A percentile compares a stretch with the other conserved stretches of the same genome.
Evolutionary conservation across 78 protist genomes (phyloP).

Genomic region (Trichosphaerium sp.): DNA sequence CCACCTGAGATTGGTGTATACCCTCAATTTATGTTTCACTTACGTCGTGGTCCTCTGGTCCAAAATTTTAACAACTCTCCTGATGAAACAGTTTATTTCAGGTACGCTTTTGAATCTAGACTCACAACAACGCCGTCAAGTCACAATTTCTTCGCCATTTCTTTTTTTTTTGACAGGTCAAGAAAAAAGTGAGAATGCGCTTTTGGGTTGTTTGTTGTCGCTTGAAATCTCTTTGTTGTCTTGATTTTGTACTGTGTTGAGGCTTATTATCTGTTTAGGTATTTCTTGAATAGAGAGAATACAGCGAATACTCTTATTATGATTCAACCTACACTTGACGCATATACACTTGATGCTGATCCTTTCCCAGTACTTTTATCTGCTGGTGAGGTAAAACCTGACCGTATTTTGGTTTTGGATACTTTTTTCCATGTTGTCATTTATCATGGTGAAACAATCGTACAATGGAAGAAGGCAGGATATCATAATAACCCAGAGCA

Average conservation of each 20-base stretch:
- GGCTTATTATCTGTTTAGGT: not conserved
- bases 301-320: conserved; percentile 67
- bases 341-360: conserved; percentile 60
- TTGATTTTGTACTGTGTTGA: not conserved
- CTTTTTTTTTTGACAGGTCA: not conserved
- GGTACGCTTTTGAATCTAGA: conserved; percentile 8
- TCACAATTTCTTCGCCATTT: not conserved
- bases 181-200: not conserved
- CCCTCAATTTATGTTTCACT: conserved; percentile 97
- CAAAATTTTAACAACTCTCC: conserved; percentile 89
- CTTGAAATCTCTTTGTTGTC: not conserved
- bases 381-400: conserved; percentile 25
- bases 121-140: not conserved
- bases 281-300: conserved; percentile 63
- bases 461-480: conserved; percentile 76
- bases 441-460: conserved; percentile 88
- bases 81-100: conserved; percentile 90
- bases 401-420: conserved; percentile 89
- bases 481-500: conserved; percentile 63
- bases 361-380: conserved; percentile 36
- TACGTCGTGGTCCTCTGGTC: conserved; percentile 89
- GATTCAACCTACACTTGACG: conserved; percentile 93
- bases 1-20: conserved; percentile 62
- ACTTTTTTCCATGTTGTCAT: conserved; percentile 89
- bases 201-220: not conserved